Evolutionary conservation across 2,329 filamentous ascomycete species (phyloP), one percentile per base, ranked within the genome.

Genomic region (Aspergillus viridinutans): DNA sequence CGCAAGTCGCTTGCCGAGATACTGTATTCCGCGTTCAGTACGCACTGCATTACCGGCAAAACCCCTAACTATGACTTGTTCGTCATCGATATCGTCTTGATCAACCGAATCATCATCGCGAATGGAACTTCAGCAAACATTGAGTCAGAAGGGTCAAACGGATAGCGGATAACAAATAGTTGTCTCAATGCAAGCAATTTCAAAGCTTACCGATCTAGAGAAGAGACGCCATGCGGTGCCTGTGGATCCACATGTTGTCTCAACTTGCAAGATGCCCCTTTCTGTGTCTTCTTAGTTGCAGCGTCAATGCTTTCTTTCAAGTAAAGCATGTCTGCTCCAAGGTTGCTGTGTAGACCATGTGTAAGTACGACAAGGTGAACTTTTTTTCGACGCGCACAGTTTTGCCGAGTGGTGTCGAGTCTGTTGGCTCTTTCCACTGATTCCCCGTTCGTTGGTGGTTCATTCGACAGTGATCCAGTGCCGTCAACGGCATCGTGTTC

Each of bases 301-400:
- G 86, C 85, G 76, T 99, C 94, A 60, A 99, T 97, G 73, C 91
- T 96, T 75, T 99, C 94, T 70, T 99, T 99, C 72, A 99, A 77
- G 70, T 90, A 99, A 21, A 99, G 80, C 94, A 99, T 96, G 72
- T 99, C 94, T 23, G 92, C 90, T 4, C 94, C 91, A 12, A 97
- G 81, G 72, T 99, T 99, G 74, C 93, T 96, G 73, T 99, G 94
- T 61, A 99, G 75, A 0, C 94, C 94, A 76, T 99, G 94, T 0
- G 94, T 97, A 51, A 99, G 76, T 35, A 99, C 81, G 25, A 99
- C 94, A 45, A 99, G 79, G 71, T 99, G 94, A 2, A 99, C 81
- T 62, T 86, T 81, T 47, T 73, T 69, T 61, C 56, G 70, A 61
- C 53, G 69, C 14, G 66, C 57, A 4, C 66, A 62, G n/a, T 50